Evolutionary conservation across 768 basidiomycete species (phyloP).

Genomic region (Phaeolepiota aurea): DNA sequence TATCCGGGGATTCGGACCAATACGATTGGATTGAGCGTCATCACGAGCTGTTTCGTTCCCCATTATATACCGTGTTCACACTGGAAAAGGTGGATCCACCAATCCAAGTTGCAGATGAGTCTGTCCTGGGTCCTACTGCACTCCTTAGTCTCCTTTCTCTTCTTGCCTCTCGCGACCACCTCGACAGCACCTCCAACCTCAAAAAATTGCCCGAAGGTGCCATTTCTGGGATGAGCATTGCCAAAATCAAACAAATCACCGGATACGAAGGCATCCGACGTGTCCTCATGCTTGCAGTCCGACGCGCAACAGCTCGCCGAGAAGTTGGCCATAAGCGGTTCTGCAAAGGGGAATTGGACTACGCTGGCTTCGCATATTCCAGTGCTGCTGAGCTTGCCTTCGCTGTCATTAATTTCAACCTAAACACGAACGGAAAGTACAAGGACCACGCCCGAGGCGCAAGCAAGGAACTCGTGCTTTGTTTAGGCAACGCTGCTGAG

Average conservation of each 20-base stretch:
- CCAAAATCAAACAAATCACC: constrained; percentile 18
- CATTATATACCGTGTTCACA: constrained; percentile 43
- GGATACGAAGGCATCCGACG: constrained; percentile 13
- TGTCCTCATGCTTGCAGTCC: constrained; percentile 46
- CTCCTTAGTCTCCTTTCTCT: constrained; percentile 8
- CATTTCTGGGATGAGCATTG: constrained; percentile 46
- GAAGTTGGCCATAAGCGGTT: constrained; percentile 14
- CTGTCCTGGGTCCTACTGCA: constrained; percentile 86
- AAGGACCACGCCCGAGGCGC: constrained; percentile 11
- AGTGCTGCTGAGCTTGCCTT: constrained; percentile 22
- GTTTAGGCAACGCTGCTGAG: constrained; percentile 24
- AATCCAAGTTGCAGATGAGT: constrained; percentile 82
- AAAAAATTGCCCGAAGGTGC: constrained; percentile 39
- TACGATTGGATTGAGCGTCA: constrained; percentile 9
- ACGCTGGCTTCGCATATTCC: constrained; percentile 14
- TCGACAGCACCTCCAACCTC: constrained; percentile 9
- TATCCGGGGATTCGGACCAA: constrained; percentile 1
- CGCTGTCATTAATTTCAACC: constrained; percentile 20
- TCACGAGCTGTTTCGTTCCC: constrained; percentile 12
- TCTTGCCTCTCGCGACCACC: constrained; percentile 6
- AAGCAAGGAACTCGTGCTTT: constrained; percentile 19
- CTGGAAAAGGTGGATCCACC: constrained; percentile 69
- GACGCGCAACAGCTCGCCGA: constrained; percentile 27
- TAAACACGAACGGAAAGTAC: constrained; percentile 16
- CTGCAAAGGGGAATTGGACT: constrained; percentile 9